phyloP scores from a whole-genome alignment of 495 filamentous ascomycete species.

The Talaromyces proteolyticus region DNA sequence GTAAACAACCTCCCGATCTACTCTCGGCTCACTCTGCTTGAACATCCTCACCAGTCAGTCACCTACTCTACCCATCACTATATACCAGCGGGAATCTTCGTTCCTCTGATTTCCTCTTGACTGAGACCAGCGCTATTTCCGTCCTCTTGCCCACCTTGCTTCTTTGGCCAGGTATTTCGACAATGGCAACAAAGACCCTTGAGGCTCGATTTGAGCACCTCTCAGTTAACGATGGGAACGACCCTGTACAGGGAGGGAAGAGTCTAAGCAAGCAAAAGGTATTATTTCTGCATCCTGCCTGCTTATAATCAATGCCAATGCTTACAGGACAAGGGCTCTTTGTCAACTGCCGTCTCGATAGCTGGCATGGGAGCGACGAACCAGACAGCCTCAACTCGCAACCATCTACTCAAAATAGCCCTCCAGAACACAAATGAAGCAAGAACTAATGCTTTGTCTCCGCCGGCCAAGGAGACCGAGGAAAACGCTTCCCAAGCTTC shows the following conservation, averaged over 20 bases:
- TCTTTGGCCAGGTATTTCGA: no score
- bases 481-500: no score
- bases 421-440: constrained; percentile 64
- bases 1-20: not conserved
- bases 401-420: constrained; percentile 75
- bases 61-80: no score
- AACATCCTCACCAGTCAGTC: no score
- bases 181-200: constrained; percentile 57
- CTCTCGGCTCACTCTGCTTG: no score
- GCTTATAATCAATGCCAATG: not conserved
- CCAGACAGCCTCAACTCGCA: constrained; percentile 51
- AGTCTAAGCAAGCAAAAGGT: constrained; percentile 68
- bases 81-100: no score
- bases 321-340: constrained; percentile 27
- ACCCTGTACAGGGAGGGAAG: constrained; percentile 40
- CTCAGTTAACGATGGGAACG: constrained; percentile 78
- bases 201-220: constrained; percentile 80
- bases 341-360: constrained; percentile 45
- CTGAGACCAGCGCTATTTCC: not conserved
- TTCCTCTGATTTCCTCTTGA: no score
- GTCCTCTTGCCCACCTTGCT: no score
- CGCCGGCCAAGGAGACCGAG: constrained; percentile 29
- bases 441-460: constrained; percentile 36
- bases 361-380: constrained; percentile 45
- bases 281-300: constrained; percentile 5